A percentile compares a stretch with the other conserved stretches of the same genome.
These are phyloP conservation scores for Aegilops longissima DNA, from an alignment of 176 grass and related monocot genomes.

Conservation along the genomic window DNA sequence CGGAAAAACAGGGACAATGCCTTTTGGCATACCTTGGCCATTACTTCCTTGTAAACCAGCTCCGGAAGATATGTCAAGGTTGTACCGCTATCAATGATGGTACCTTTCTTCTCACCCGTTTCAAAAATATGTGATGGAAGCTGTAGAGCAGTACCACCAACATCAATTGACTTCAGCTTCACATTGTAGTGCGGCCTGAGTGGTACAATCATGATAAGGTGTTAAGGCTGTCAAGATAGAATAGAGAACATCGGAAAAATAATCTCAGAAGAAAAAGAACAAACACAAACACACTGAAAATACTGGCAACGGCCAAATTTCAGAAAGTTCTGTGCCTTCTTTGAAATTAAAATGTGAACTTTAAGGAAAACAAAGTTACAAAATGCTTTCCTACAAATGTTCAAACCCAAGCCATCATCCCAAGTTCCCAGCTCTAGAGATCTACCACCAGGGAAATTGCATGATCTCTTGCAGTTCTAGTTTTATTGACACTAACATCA, in stretches of 20 bases:
- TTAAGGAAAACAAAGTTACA: background rate
- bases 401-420: background rate
- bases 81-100: constrained; percentile 94
- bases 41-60: constrained; percentile 69
- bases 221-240: constrained; percentile 13
- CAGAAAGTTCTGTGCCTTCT: background rate
- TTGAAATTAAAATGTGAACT: constrained; percentile 1
- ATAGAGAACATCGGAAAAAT: background rate
- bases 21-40: constrained; percentile 54
- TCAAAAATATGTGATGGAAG: constrained; percentile 82
- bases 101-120: constrained; percentile 70
- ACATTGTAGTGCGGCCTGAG: constrained; percentile 89
- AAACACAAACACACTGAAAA: background rate
- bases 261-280: background rate
- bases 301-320: background rate
- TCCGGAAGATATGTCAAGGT: constrained; percentile 96
- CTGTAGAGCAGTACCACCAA: constrained; percentile 66
- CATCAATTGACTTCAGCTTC: constrained; percentile 74
- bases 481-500: background rate
- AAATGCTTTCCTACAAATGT: background rate
- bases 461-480: background rate
- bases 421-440: background rate
- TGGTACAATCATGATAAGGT: constrained; percentile 19
- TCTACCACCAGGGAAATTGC: background rate
- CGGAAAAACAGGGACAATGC: constrained; percentile 19